A percentile compares a stretch with the other conserved stretches of the same genome.
phyloP scores from a whole-genome alignment of 202 grass and related monocot genomes.

The Setaria viridis region DNA sequence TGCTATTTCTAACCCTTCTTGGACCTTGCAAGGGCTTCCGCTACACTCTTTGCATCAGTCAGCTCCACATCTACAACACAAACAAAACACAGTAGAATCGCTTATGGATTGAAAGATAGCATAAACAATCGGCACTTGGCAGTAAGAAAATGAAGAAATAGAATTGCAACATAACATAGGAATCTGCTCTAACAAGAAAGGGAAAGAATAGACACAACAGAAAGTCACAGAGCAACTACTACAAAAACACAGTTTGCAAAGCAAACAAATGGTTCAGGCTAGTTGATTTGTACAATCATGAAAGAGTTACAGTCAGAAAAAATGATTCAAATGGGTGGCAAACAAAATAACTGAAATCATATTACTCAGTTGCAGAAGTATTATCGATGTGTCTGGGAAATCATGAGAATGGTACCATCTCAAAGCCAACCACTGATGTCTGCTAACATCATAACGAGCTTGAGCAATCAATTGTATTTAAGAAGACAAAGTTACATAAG shows the following conservation, averaged over 20 bases:
- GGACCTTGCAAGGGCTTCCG: conserved; percentile 89
- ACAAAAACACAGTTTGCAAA: not conserved
- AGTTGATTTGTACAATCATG: not conserved
- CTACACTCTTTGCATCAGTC: conserved; percentile 71
- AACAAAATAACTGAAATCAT: not conserved
- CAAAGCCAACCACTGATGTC: conserved; percentile 11
- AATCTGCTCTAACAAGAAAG: conserved; percentile 18
- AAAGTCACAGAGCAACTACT: conserved; percentile 7
- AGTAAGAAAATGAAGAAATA: conserved; percentile 35
- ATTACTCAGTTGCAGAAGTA: conserved; percentile 17
- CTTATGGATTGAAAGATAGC: conserved; percentile 13
- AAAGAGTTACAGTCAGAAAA: conserved; percentile 18
- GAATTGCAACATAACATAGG: conserved; percentile 31
- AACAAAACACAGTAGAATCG: conserved; percentile 34
- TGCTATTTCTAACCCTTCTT: conserved; percentile 74
- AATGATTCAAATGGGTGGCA: not conserved
- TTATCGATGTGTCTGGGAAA: not conserved
- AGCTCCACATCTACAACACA: conserved; percentile 78
- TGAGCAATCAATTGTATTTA: conserved; percentile 18
- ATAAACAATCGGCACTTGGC: not conserved
- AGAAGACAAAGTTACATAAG: not conserved
- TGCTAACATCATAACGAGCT: conserved; percentile 22
- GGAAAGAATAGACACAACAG: conserved; percentile 4
- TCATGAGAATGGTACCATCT: conserved; percentile 18
- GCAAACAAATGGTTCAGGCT: conserved; percentile 18